Conservation (phyloP, 192 early-diverging fungal genomes). For the Umbelopsis sp. region DNA sequence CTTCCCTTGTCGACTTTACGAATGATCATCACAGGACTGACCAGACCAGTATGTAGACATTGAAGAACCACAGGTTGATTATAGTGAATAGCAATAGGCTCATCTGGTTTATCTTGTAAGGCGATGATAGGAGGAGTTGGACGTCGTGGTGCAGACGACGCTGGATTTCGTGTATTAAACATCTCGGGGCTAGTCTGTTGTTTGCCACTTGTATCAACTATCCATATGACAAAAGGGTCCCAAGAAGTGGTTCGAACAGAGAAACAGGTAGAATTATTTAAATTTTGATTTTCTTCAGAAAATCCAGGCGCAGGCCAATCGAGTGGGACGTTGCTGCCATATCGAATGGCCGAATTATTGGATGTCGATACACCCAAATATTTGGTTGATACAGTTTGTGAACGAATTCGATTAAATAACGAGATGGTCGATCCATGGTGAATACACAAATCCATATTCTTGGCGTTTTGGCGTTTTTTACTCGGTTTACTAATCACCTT, state of each 20-base stretch:
- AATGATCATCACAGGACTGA: conserved; percentile 78
- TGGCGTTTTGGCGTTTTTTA: conserved; percentile 83
- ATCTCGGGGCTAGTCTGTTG: conserved; percentile 7
- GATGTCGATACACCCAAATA: conserved; percentile 68
- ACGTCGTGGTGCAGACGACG: conserved; percentile 32
- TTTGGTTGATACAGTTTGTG: conserved; percentile 89
- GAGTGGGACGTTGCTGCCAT: not conserved
- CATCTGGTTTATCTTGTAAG: conserved; percentile 54
- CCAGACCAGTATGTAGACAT: conserved; percentile 84
- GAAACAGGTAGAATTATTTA: conserved; percentile 60
- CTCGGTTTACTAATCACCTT: conserved; percentile 93
- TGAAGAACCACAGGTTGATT: conserved; percentile 88
- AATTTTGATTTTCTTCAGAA: not conserved
- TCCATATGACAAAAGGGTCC: conserved; percentile 90
- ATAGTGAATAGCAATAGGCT: conserved; percentile 77
- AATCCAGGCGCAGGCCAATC: not conserved
- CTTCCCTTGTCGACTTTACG: conserved; percentile 85
- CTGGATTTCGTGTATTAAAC: not conserved
- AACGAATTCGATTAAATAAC: conserved; percentile 88
- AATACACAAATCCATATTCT: conserved; percentile 82
- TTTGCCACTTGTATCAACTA: conserved; percentile 50
- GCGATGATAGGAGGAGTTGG: conserved; percentile 74
- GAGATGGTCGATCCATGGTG: conserved; percentile 85
- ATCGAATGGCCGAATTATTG: conserved; percentile 21
- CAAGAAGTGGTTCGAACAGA: conserved; percentile 74